Percentiles rank a stretch among this genome's conserved stretches.
These are phyloP conservation scores for Clitopilus hobsonii DNA, from an alignment of 768 basidiomycete genomes.

Conservation along the genomic window DNA sequence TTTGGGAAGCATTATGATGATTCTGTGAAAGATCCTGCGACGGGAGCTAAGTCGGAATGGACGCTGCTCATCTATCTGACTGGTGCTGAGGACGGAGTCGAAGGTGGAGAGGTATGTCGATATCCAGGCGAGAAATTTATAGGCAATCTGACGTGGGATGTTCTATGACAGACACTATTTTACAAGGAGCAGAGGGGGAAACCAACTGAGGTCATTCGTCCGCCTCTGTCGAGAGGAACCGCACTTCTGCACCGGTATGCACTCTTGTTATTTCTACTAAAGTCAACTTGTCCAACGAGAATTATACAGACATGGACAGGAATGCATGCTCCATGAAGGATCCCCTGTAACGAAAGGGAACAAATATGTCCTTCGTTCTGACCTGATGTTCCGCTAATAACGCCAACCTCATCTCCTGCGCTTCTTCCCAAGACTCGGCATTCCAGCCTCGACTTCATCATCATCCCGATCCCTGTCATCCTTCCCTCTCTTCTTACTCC, in stretches of 20 bases:
- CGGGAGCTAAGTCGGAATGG: slow-evolving; percentile 71
- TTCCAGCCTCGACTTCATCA: slow-evolving; percentile 86
- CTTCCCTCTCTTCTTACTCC: slow-evolving; percentile 37
- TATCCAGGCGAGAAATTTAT: not conserved
- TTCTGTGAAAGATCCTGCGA: slow-evolving; percentile 51
- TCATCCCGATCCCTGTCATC: slow-evolving; percentile 91
- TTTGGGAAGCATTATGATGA: slow-evolving; percentile 81
- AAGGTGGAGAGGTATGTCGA: slow-evolving; percentile 57
- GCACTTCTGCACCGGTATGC: slow-evolving; percentile 62
- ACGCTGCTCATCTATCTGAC: slow-evolving; percentile 72
- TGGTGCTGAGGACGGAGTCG: slow-evolving; percentile 66
- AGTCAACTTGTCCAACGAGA: not conserved
- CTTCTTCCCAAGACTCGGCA: slow-evolving; percentile 62
- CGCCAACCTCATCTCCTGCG: slow-evolving; percentile 26
- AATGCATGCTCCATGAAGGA: slow-evolving; percentile 72
- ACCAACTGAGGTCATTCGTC: slow-evolving; percentile 40
- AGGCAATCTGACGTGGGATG: not conserved
- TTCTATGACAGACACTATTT: slow-evolving; percentile 54
- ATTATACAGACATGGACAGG: slow-evolving; percentile 55
- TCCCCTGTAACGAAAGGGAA: slow-evolving; percentile 53
- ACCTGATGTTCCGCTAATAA: slow-evolving; percentile 53
- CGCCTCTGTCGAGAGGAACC: slow-evolving; percentile 55
- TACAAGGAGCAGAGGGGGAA: slow-evolving; percentile 54
- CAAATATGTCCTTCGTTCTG: slow-evolving; percentile 72
- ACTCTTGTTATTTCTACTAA: not conserved